Conservation (phyloP, 2,329 filamentous ascomycete genomes). For the Cryphonectria radicalis region DNA sequence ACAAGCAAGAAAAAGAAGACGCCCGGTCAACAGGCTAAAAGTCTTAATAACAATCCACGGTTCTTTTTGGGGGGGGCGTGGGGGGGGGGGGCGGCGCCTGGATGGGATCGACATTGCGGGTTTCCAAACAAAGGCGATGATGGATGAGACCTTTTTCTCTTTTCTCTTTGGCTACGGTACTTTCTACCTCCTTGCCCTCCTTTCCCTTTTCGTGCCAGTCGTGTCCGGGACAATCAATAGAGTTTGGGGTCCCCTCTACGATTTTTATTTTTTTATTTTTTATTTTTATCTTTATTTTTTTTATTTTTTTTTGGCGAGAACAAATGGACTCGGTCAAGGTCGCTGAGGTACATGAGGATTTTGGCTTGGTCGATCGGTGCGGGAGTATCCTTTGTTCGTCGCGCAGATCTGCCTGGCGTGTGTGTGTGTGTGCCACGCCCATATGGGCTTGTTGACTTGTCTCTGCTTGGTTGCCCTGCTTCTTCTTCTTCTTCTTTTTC, state of each 20-base stretch:
- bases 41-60: background rate
- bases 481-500: too few species aligned
- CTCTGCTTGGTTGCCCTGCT: background rate
- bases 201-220: background rate
- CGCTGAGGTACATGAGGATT: background rate
- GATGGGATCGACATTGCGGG: background rate
- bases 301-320: conserved; percentile 7
- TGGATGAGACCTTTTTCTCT: background rate
- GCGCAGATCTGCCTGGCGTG: background rate
- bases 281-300: too few species aligned
- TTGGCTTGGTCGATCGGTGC: conserved; percentile 4
- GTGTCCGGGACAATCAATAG: background rate
- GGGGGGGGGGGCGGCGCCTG: background rate
- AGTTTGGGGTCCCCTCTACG: background rate
- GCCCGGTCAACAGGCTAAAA: background rate
- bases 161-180: background rate
- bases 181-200: background rate
- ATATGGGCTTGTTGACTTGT: background rate
- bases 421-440: too few species aligned
- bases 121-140: background rate
- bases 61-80: background rate
- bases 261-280: background rate
- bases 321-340: background rate
- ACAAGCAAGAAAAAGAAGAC: conserved; percentile 3
- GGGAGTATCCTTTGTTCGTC: conserved; percentile 7